Conservation (phyloP, 805 yeast genomes). For the Teunomyces cretensis region DNA sequence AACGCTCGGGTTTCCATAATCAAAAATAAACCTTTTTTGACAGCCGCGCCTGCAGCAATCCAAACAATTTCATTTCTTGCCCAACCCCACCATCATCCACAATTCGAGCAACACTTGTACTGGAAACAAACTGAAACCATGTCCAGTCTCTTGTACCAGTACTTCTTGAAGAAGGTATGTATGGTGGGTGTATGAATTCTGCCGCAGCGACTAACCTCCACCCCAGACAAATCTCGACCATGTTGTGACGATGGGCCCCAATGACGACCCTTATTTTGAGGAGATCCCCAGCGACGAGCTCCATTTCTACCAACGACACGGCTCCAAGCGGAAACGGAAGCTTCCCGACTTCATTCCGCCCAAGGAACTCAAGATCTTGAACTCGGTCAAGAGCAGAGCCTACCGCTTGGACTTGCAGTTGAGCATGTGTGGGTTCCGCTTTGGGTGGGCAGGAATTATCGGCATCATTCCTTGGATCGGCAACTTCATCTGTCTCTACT, state of each 20-base stretch:
- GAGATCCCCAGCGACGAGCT: constrained; percentile 40
- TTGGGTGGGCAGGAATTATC: constrained; percentile 45
- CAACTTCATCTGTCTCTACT: constrained; percentile 27
- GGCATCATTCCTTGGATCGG: constrained; percentile 46
- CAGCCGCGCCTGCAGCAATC: too few species aligned
- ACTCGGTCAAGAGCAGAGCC: constrained; percentile 37
- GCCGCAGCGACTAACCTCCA: constrained; percentile 5
- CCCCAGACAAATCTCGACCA: constrained; percentile 27
- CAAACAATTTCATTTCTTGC: too few species aligned
- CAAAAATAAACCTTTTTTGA: too few species aligned
- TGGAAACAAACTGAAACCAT: constrained; percentile 23
- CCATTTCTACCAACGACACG: constrained; percentile 41
- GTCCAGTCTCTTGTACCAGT: constrained; percentile 33
- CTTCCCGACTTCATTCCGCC: constrained; percentile 35
- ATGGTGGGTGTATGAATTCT: not conserved
- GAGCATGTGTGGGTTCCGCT: constrained; percentile 37
- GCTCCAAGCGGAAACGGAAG: constrained; percentile 37
- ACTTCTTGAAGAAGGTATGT: constrained; percentile 40
- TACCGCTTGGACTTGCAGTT: constrained; percentile 40
- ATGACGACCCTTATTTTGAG: constrained; percentile 41
- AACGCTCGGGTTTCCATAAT: too few species aligned
- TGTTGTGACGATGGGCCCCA: constrained; percentile 28
- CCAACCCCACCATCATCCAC: too few species aligned
- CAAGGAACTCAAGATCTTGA: constrained; percentile 32
- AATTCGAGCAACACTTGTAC: too few species aligned